Base-by-base conservation (phyloP, 169 alveolate species). In the Cryptosporidium bovis region DNA sequence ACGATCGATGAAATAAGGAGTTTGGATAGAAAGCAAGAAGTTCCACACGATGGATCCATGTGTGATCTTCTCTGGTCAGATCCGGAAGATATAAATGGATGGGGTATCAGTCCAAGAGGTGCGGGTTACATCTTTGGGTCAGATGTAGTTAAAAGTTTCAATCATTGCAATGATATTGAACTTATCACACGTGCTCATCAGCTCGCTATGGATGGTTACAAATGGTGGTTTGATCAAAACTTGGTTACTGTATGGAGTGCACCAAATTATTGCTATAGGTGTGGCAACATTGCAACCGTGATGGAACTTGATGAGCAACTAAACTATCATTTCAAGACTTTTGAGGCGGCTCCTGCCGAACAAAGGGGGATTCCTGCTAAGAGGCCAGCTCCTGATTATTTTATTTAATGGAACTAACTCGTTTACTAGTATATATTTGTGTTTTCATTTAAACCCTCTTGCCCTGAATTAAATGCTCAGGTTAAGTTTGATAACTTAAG, bases 1-100 rank as follows among this genome's bases (percentile, higher is more conserved):
- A 93, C 96, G 13, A 85, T 97, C 8, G 99, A 97, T 89, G 99
- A 97, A 60, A 96, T 98, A 20, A 92, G 98, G 83, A 93, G 95
- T 56, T 92, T 97, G 40, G 99, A 97, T 87, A 92, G 99, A 83
- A 96, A 95, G 71, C 97, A 96, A 84, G 99, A 99, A 93, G 99
- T 99, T 29, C 99, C 99, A 3, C 99, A 98, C 90, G 99, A 98
- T 91, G 99, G 99, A 6, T 98, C 99, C 2, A 98, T 98, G 99
- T 97, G 99, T 87, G 99, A 99, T 91, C 92, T 99, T 58, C 95
- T 99, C 93, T 99, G 99, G 99, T 96, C 99, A 46, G 99, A 99
- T 90, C 99, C 99, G 4, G 99, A 99, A 82, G 99, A 98, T 58
- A 95, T 96, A 66, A 91, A 93, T 65, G 99, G 99, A 51, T 99